Percentiles rank a stretch among this genome's conserved stretches.
phyloP scores from a whole-genome alignment of 306 rosid species.

The Cucurbita moschata region DNA sequence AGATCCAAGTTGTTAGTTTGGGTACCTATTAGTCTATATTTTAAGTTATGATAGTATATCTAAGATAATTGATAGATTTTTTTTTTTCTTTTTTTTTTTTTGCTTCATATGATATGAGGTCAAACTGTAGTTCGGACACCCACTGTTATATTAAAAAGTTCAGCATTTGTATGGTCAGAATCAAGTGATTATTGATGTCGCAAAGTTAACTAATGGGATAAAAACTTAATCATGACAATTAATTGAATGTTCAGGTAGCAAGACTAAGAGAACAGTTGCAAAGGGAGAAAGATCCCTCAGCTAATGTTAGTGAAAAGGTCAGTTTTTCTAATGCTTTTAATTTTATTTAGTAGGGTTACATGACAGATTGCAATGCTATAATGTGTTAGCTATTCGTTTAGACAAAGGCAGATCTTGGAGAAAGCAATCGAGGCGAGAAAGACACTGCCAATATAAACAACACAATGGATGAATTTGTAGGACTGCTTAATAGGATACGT shows the following conservation, averaged over 20 bases:
- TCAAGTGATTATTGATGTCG: not conserved
- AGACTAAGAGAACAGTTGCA: conserved; percentile 53
- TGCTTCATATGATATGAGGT: not conserved
- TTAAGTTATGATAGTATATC: not conserved
- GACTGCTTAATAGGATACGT: conserved; percentile 42
- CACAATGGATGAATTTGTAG: conserved; percentile 39
- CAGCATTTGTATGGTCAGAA: not conserved
- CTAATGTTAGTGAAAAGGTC: conserved; percentile 32
- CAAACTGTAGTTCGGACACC: not conserved
- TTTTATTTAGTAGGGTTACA: not conserved
- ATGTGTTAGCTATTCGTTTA: conserved; percentile 9
- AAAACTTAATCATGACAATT: not conserved
- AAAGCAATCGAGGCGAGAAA: conserved; percentile 42
- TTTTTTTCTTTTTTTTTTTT: not conserved
- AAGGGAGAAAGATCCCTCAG: conserved; percentile 51
- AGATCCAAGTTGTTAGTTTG: not conserved
- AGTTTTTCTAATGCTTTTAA: conserved; percentile 9
- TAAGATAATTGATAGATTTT: not conserved
- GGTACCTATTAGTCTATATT: not conserved
- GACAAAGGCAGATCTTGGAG: conserved; percentile 60
- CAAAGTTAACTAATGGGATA: not conserved
- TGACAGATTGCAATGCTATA: conserved; percentile 16
- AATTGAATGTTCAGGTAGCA: conserved; percentile 38
- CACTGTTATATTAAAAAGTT: not conserved
- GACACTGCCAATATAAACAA: conserved; percentile 41